Base-by-base conservation (phyloP, 169 alveolate species). In the Plasmodium gonderi region DNA sequence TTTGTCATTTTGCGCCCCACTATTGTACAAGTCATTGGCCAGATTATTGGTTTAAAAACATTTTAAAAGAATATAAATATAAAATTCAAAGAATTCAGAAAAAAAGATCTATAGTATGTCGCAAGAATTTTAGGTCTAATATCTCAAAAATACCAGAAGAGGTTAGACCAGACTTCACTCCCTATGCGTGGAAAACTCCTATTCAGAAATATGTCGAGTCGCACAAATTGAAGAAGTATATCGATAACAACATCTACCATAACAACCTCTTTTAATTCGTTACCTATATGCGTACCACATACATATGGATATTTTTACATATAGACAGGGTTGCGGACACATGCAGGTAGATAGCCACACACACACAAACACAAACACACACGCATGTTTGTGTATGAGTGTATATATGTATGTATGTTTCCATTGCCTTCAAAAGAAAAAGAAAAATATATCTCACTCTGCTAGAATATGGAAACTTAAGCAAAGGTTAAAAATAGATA, bases 21-120 rank as follows among this genome's bases (percentile, higher is more conserved):
- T 96, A 95, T 82, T 94, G 95, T 79, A 95, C 97, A 1, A 92
- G 95, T 9, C 97, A 95, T 81, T 95, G 97, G 97, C 96, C 97
- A 9, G 97, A 95, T 78, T 87, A 80, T 14, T 95, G 97, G 97
- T 95, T 95, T 92, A 94, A 92, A 40, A 96, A 96, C 6, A 69
- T 95, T n/a, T 76, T 94, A 44, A 94, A 95, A 83, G 97, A 95
- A 76, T 95, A 95, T 91, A 40, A 90, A 93, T 45, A 80, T 51
- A 94, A 90, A 83, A 89, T 94, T 26, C 91, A 79, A 75, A 79
- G 40, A 74, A 80, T 95, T 6, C 93, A 94, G 77, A 93, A 91
- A 79, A 51, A 90, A 80, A 91, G 93, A 91, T 80, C 85, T 60
- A 45, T 85, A 90, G 90, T 93, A 74, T 80, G 79, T 44, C 31